A percentile compares a stretch with the other conserved stretches of the same genome.
phyloP scores from a whole-genome alignment of 1,284 basidiomycete genomes.

The Thecaphora frezii region DNA sequence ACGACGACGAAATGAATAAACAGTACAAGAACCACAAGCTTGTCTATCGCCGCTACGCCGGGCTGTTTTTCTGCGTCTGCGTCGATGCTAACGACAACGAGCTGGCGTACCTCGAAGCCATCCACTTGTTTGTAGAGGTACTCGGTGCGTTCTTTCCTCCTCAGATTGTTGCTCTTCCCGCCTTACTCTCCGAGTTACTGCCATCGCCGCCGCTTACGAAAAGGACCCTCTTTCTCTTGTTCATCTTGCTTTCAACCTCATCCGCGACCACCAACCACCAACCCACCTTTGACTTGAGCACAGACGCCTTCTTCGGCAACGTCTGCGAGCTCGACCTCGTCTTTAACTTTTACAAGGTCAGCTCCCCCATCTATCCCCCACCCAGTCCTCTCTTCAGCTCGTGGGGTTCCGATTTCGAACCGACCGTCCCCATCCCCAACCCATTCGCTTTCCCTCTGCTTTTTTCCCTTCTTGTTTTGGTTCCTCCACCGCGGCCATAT shows the following conservation, averaged over 20 bases:
- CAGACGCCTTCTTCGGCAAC: constrained; percentile 97
- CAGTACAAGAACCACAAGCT: constrained; percentile 52
- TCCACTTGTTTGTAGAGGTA: constrained; percentile 98
- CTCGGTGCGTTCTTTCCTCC: constrained; percentile 67
- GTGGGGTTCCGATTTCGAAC: too few species aligned
- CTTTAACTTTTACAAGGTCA: constrained; percentile 96
- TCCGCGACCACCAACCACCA: background rate
- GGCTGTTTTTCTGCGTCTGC: constrained; percentile 84
- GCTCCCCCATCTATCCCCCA: too few species aligned
- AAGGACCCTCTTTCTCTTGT: background rate
- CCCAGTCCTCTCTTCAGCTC: too few species aligned
- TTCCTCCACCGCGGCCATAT: too few species aligned
- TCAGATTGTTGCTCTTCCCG: background rate
- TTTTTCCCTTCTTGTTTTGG: background rate
- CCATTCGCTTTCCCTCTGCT: constrained; percentile 3
- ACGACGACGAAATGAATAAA: too few species aligned
- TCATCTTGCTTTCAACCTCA: background rate
- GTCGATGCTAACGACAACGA: constrained; percentile 98
- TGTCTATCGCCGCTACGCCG: constrained; percentile 68
- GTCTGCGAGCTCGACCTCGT: constrained; percentile 95
- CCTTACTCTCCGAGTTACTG: background rate
- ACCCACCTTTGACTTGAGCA: background rate
- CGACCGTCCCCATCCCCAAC: too few species aligned
- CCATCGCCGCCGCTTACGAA: background rate
- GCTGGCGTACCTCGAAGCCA: constrained; percentile 92